Base-by-base conservation (phyloP, 164 flowering plant genomes). In the Vitis cinerea region DNA sequence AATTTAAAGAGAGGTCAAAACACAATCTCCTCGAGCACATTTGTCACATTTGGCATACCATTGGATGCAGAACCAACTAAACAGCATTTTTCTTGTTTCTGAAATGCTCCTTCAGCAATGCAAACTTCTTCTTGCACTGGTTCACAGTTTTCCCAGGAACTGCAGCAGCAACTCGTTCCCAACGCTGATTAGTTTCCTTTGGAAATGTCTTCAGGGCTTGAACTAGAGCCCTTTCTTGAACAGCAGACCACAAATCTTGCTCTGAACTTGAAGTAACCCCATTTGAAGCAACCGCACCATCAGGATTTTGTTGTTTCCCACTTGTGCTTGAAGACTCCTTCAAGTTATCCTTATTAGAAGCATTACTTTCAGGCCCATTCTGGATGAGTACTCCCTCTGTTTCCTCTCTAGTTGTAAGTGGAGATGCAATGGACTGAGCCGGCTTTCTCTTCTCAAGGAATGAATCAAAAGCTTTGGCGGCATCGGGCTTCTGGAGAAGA, bases 381-480 rank as follows among this genome's bases (percentile, higher is more conserved):
- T 60, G 49, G 10, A 69, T 66, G 3, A 81, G 17, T 56, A 37
- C 57, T 16, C 80, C 89, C 53, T 58, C 87, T 5, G 73, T n/a
- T 69, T 90, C 97, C 57, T 84, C 86, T 73, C 97, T 84, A 37
- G 90, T 89, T 17, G 90, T 47, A 53, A 94, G 89, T 14, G 97
- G 97, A 61, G 97, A 94, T 19, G 77, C 87, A 73, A 94, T 94
- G 23, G 91, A 61, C 30, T 64, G 83, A 1, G 92, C 85, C 0
- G 97, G 91, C 66, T 92, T 92, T 75, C 98, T 87, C 80, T 90
- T 94, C 79, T 92, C 98, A 17, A 94, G 91, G 72, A 94, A 94
- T 2, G 97, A 88, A 70, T 94, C 98, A 73, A 91, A 92, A 17
- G 97, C 97, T 81, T 92, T 94, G 63, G 89, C 69, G 65, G 86